phyloP scores from a whole-genome alignment of 192 early-diverging fungal species.

The Geranomyces variabilis region DNA sequence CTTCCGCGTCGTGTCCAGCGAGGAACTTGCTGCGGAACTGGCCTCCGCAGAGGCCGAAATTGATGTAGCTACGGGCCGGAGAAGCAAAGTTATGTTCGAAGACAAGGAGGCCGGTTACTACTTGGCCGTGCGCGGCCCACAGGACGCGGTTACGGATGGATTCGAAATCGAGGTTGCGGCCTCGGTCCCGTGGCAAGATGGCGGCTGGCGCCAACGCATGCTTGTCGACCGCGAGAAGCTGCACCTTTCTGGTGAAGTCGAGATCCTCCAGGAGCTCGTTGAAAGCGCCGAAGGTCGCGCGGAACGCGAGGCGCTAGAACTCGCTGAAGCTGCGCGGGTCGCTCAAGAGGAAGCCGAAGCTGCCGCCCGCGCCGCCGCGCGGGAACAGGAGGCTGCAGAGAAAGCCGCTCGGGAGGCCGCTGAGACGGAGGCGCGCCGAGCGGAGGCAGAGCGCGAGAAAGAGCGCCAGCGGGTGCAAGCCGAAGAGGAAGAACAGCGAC shows the following conservation, averaged over 20 bases:
- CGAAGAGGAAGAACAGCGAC: no score
- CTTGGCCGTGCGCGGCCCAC: not conserved
- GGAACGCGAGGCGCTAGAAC: not conserved
- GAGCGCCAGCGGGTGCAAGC: not conserved
- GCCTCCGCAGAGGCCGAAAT: not conserved
- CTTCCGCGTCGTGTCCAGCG: not conserved
- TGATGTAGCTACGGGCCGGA: not conserved
- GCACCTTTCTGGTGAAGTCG: not conserved
- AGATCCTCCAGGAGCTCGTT: not conserved
- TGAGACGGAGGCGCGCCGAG: not conserved
- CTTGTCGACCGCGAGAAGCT: not conserved
- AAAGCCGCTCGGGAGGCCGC: no score
- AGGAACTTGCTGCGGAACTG: not conserved
- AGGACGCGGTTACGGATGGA: not conserved
- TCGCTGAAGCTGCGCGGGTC: not conserved
- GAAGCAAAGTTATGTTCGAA: not conserved
- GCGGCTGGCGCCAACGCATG: not conserved
- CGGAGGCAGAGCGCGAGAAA: not conserved
- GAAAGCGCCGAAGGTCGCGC: not conserved
- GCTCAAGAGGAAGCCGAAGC: not conserved
- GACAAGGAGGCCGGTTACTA: not conserved
- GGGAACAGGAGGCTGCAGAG: no score
- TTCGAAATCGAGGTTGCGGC: conserved; percentile 3
- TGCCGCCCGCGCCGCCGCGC: not conserved
- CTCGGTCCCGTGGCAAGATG: not conserved